Conservation (phyloP, 768 basidiomycete genomes). For the Thelephora ganbajun region DNA sequence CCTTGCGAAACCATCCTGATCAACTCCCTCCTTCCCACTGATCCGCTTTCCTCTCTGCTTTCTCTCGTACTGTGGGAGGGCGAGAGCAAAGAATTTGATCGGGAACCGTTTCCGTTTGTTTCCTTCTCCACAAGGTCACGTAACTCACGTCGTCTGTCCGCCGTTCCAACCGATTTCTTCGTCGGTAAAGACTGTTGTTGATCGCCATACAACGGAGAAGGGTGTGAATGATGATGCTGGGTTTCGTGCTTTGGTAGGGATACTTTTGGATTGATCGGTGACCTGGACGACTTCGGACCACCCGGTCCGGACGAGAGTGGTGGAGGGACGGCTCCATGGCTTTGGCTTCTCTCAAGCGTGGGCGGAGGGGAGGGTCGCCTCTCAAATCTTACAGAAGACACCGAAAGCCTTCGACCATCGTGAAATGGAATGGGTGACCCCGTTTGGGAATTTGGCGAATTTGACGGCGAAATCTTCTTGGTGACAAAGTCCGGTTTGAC, state of each 20-base stretch:
- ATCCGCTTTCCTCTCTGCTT: too few species aligned
- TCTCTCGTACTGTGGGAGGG: too few species aligned
- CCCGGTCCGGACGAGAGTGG: background rate
- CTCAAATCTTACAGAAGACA: constrained; percentile 37
- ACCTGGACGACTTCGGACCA: background rate
- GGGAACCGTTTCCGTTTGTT: too few species aligned
- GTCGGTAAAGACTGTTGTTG: background rate
- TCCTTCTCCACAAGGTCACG: too few species aligned
- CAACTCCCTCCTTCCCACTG: too few species aligned
- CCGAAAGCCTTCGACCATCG: constrained; percentile 30
- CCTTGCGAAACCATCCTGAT: too few species aligned
- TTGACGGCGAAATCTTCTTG: constrained; percentile 19
- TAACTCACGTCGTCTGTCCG: background rate
- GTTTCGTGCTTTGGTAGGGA: background rate
- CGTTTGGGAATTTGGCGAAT: constrained; percentile 23
- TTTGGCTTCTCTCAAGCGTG: too few species aligned
- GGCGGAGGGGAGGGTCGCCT: constrained; percentile 11
- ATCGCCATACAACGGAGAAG: background rate
- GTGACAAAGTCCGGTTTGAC: background rate
- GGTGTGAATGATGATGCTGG: background rate
- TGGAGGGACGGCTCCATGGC: background rate
- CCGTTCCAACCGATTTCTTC: background rate
- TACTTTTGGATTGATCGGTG: background rate
- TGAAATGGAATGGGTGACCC: constrained; percentile 39
- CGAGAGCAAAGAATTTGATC: too few species aligned